phyloP scores from a whole-genome alignment of 1,284 basidiomycete genomes.

The Ustilago vetiveriae region DNA sequence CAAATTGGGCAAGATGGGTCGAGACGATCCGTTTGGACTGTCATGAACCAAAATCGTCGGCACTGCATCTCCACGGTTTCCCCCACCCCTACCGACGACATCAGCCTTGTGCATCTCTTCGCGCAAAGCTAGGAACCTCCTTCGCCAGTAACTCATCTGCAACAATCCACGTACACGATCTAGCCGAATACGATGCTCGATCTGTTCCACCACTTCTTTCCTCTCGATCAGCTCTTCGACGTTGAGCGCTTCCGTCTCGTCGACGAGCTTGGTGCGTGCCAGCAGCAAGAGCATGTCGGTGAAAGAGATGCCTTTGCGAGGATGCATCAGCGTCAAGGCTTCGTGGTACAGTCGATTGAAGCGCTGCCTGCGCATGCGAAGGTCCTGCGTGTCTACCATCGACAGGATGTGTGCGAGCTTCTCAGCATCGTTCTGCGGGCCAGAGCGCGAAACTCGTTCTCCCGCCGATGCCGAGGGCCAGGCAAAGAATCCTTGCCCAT shows the following conservation, averaged over 20 bases:
- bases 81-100: too few species aligned
- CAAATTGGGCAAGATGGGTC: conserved; percentile 13
- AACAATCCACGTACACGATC: conserved; percentile 60
- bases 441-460: background rate
- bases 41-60: conserved; percentile 25
- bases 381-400: conserved; percentile 41
- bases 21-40: conserved; percentile 6
- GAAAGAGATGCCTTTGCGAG: conserved; percentile 79
- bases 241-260: conserved; percentile 72
- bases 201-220: conserved; percentile 47
- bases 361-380: conserved; percentile 51
- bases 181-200: conserved; percentile 58
- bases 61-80: conserved; percentile 5
- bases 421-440: conserved; percentile 23
- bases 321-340: conserved; percentile 71
- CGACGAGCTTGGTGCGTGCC: conserved; percentile 90
- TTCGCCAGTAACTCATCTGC: conserved; percentile 55
- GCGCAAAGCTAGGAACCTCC: conserved; percentile 49
- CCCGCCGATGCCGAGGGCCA: conserved; percentile 27
- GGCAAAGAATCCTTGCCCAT: conserved; percentile 17
- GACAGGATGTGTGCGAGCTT: conserved; percentile 33
- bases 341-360: conserved; percentile 66
- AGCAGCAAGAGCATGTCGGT: conserved; percentile 87
- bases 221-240: conserved; percentile 63
- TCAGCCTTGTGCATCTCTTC: conserved; percentile 23